Evolutionary conservation across 257 asterid genomes (phyloP), one percentile per base, ranked within the genome.

Genomic region (Marsdenia floribunda): DNA sequence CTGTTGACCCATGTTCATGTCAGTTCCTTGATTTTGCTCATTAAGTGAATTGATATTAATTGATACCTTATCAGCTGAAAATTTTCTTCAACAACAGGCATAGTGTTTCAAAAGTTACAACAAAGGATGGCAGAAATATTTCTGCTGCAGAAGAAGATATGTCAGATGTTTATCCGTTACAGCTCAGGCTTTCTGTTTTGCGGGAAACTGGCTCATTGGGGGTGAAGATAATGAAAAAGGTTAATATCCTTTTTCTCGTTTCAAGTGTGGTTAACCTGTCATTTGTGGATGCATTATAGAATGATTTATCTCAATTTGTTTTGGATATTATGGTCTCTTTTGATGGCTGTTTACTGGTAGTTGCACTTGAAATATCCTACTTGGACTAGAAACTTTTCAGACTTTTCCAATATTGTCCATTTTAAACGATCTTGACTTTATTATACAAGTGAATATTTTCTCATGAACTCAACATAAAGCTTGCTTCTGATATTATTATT

Each of bases 161-260:
- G 88, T 83, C 96, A 9, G 99, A 94, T 84, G 96, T 92, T 80
- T 94, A 87, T 81, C 97, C 98, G 37, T 81, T 94, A 81, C 95
- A 88, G 82, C 91, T 94, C 74, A 87, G 96, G 83, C 91, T 94
- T 81, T 87, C 92, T 79, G 88, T 87, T 86, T 76, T 79, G 72
- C 84, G 85, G 79, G 97, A 94, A 74, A 78, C 88, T 72, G 88
- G 77, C 75, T 83, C 80, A 61, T 81, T 92, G 66, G 87, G 93
- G 9, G 97, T 90, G 57, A 92, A 87, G 88, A 85, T 94, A 79
- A 90, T 91, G 89, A 90, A 94, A 88, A 94, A 90, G 93, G 99
- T 94, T 59, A 24, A 75, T 76, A 75, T 50, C 72, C 67, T 61
- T 74, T 77, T 46, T 77, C 77, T 47, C 47, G 60, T 73, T 68